Evolutionary conservation across 2,329 filamentous ascomycete species (phyloP), one percentile per base, ranked within the genome.

Genomic region (Amylocarpus encephaloides): DNA sequence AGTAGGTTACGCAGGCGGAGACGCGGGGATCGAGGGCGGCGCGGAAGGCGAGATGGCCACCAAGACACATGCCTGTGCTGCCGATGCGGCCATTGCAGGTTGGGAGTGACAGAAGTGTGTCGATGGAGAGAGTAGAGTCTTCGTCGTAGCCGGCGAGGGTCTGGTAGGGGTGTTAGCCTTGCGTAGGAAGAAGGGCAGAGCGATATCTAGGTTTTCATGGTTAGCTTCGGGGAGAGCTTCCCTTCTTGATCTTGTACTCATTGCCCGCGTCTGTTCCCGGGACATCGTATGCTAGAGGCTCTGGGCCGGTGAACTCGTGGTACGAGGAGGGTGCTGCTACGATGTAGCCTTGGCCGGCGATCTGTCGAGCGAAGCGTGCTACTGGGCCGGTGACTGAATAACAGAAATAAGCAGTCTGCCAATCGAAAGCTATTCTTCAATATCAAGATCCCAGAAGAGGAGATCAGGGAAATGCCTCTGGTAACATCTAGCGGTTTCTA

Each of bases 321-420:
- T 95, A 96, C 30, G 85, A 91, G 33, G 87, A 93, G 0, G 90
- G 89, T 0, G 90, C 90, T 9, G 87, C 91, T 58, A 92, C 90
- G 59, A 96, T 94, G 73, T 94, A 96, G 63, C 91, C 92, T 58
- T 95, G 88, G 2, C 88, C 86, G 35, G 89, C 88, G 62, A 96
- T 95, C 67, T 95, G 90, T 53, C 91, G 83, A 46, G 88, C 89
- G 64, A 96, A 95, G 47, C 92, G 83, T 53, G 85, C 79, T 22
- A 96, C 91, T 1, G 91, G 91, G 1, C 91, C 91, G 51, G 91
- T 95, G 15, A 96, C 91, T 91, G 55, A 38, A 19, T 30, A 34
- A 46, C 48, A 48, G 43, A 18, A 39, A 36, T 22, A 43, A 43
- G 11, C 11, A 5, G 30, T n/a, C 12, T 13, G 30, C 22, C 3